Evolutionary conservation across 148 eudicot species (phyloP), one percentile per base, ranked within the genome.

Genomic region (Silene latifolia): DNA sequence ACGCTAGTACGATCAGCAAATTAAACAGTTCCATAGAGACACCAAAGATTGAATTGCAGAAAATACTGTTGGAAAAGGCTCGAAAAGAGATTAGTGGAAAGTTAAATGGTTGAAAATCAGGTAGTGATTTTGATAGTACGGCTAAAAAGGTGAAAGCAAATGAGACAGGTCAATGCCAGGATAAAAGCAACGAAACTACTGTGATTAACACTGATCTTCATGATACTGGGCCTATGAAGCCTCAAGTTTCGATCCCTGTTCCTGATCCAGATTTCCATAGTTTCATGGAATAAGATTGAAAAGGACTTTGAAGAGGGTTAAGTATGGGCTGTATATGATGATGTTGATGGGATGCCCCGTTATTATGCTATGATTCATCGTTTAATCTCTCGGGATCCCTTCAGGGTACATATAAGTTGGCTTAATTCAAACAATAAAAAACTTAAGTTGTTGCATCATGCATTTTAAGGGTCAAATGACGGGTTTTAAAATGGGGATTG

Each of bases 291-390:
- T 74, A 83, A 89, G 76, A 83, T 82, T 53, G 89, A 83, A 69
- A 81, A 21, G 54, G 82, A 87, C 75, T 90, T 88, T 79, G 84
- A 73, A 56, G 92, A 85, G 74, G 82, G 85, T 76, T 90, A 90
- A 64, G 87, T 90, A 63, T 90, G 96, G 96, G 92, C 96, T 81
- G 82, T 82, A 65, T n/a, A n/a, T n/a, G n/a, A n/a, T n/a, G n/a
- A n/a, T n/a, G n/a, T n/a, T n/a, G n/a, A n/a, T n/a, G n/a, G n/a
- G n/a, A n/a, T n/a, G n/a, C n/a, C n/a, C n/a, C n/a, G n/a, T n/a
- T n/a, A n/a, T n/a, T n/a, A n/a, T n/a, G n/a, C n/a, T n/a, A n/a
- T n/a, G n/a, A n/a, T n/a, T n/a, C n/a, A n/a, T n/a, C n/a, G n/a
- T n/a, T n/a, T n/a, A n/a, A n/a, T n/a, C n/a, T n/a, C n/a, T n/a